These are phyloP conservation scores for Taphrina confusa DNA, from an alignment of 1,139 yeast species.

Conservation along the genomic window DNA sequence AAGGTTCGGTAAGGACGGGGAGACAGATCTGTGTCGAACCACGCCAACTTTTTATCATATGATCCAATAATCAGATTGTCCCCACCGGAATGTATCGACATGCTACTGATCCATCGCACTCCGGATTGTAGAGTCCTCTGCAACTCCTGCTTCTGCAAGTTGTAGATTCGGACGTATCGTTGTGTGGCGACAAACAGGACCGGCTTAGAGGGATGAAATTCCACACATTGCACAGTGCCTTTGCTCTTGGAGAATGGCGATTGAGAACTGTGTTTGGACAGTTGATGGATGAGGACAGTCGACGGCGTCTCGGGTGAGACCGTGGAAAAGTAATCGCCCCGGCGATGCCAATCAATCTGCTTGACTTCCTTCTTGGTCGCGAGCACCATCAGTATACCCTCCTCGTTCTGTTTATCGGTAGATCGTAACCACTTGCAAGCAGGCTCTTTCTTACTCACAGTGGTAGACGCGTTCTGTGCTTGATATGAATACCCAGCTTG, in stretches of 20 bases:
- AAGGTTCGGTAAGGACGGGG: conserved; percentile 91
- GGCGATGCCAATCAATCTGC: conserved; percentile 91
- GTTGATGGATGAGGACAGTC: conserved; percentile 88
- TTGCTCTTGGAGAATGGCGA: conserved; percentile 91
- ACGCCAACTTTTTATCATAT: conserved; percentile 88
- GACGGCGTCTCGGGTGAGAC: conserved; percentile 89
- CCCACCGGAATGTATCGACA: conserved; percentile 91
- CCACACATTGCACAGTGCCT: conserved; percentile 94
- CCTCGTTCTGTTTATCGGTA: conserved; percentile 58
- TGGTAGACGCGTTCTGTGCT: conserved; percentile 55
- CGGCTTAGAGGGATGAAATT: conserved; percentile 95
- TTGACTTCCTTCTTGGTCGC: conserved; percentile 70
- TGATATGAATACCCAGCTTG: conserved; percentile 94
- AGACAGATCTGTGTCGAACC: conserved; percentile 94
- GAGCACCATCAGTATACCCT: conserved; percentile 76
- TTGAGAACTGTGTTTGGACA: conserved; percentile 93
- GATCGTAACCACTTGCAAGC: conserved; percentile 88
- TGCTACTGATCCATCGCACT: conserved; percentile 87
- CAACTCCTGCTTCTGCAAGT: conserved; percentile 79
- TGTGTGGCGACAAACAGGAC: conserved; percentile 92
- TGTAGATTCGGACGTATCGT: conserved; percentile 85
- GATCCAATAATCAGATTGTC: conserved; percentile 91
- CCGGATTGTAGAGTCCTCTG: conserved; percentile 88
- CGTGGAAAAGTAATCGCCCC: conserved; percentile 94
- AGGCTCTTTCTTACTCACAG: conserved; percentile 53